Base-by-base conservation (phyloP, 2,329 filamentous ascomycete species). In the Ceratocystis albifundus region DNA sequence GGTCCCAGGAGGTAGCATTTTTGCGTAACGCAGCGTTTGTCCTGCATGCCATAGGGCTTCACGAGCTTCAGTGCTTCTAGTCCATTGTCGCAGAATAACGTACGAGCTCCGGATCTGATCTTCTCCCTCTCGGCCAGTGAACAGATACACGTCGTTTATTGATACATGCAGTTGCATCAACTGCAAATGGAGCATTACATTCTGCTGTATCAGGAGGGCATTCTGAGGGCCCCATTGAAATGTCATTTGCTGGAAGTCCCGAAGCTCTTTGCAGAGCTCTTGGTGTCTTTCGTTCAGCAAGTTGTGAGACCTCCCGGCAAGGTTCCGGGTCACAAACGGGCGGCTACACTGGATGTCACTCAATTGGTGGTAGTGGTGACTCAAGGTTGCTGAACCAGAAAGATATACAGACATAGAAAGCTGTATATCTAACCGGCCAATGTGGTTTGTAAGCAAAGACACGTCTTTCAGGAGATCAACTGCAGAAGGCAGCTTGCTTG, bases 31-130 rank as follows among this genome's bases (percentile, higher is more conserved):
- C 4, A 89, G 72, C 1, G 88, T 79, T 72, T 88, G 87, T 0
- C 84, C 86, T 0, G 87, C 87, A 70, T 87, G 84, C 81, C 83
- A 89, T 0, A 88, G 72, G 8, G 85, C 82, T 68, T 82, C 80
- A 32, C 85, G 78, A 6, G 84, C 80, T 25, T 83, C 79, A 1
- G 76, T 71, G 48, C 78, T 84, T 44, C 78, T 77, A 0, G 78
- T 79, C 85, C 85, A 88, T 30, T 82, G 77, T 67, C 82, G 80
- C 6, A 88, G 75, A 0, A 79, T 76, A 0, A 83, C 80, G 69
- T 84, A 85, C 15, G 84, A 79, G 5, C 80, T 75, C 3, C 82
- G 79, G 3, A 86, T 85, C 71, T 88, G 83, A 44, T 87, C 84
- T 68, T 85, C 82, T 28, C 84, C 85, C 69, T 86, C 85, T 55